Conservation (phyloP, 2,329 filamentous ascomycete species). For the Leptodontidium sp. region DNA sequence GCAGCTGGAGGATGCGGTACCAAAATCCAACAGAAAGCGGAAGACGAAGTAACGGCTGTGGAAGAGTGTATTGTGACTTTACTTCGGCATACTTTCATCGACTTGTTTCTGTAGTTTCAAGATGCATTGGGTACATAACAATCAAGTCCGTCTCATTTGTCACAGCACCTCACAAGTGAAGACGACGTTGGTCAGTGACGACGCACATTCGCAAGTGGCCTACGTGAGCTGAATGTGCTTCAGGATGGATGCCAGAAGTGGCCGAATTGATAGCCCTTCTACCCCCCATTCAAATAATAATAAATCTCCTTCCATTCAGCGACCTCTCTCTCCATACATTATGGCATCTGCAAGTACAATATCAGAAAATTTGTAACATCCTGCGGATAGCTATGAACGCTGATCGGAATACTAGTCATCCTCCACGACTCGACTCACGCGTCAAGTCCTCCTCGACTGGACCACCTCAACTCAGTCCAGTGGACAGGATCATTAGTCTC, state of each 20-base stretch:
- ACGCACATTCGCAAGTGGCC: neutral
- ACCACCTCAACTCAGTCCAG: constrained; percentile 26
- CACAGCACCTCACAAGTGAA: constrained; percentile 6
- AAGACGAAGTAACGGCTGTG: constrained; percentile 27
- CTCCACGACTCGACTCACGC: constrained; percentile 8
- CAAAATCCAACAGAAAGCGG: constrained; percentile 24
- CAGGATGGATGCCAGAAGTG: neutral
- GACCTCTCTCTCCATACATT: neutral
- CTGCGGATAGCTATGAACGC: constrained; percentile 21
- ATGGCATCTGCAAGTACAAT: constrained; percentile 6
- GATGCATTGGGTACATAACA: constrained; percentile 3
- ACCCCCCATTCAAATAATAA: neutral
- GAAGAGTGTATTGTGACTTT: neutral
- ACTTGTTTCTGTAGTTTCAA: constrained; percentile 14
- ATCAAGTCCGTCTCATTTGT: constrained; percentile 1
- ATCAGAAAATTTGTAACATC: neutral
- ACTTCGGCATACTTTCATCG: neutral
- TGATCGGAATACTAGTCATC: constrained; percentile 18
- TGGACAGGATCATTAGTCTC: constrained; percentile 30
- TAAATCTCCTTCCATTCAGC: neutral
- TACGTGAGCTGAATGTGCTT: constrained; percentile 5
- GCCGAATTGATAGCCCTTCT: neutral
- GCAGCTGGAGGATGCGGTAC: constrained; percentile 17
- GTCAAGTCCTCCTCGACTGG: constrained; percentile 10
- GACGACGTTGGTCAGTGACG: neutral